Percentiles rank a stretch among this genome's conserved stretches.
These are phyloP conservation scores for Rhizoctonia solani DNA, from an alignment of 1,284 basidiomycete genomes.

Conservation along the genomic window DNA sequence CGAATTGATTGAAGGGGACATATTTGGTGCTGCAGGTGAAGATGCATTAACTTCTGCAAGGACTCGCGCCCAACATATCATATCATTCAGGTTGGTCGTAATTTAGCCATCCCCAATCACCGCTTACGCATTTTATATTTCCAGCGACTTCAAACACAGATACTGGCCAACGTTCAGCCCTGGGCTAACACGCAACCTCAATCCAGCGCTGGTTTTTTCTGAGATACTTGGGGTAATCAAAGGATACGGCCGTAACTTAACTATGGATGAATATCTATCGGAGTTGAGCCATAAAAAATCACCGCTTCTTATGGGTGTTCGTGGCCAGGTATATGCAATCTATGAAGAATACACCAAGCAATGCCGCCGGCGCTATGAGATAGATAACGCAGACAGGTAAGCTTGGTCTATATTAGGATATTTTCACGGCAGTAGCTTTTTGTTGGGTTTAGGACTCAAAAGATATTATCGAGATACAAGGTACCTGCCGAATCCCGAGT, in stretches of 20 bases:
- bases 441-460: conserved; percentile 51
- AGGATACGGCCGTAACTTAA: conserved; percentile 60
- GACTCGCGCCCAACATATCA: not conserved
- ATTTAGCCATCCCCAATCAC: conserved; percentile 37
- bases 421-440: conserved; percentile 1
- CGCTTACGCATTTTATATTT: conserved; percentile 45
- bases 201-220: conserved; percentile 65
- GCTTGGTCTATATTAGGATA: conserved; percentile 26
- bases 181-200: conserved; percentile 58
- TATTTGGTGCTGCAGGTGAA: conserved; percentile 38
- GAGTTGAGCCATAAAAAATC: conserved; percentile 55
- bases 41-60: not conserved
- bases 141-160: conserved; percentile 53
- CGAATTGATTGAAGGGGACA: conserved; percentile 45
- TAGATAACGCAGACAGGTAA: conserved; percentile 66
- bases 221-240: conserved; percentile 73
- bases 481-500: conserved; percentile 50
- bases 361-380: conserved; percentile 49
- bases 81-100: conserved; percentile 39
- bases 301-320: conserved; percentile 55
- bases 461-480: conserved; percentile 50
- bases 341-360: conserved; percentile 63
- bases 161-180: conserved; percentile 72
- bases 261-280: conserved; percentile 49
- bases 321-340: conserved; percentile 57